A percentile compares a stretch with the other conserved stretches of the same genome.
phyloP scores from a whole-genome alignment of 768 basidiomycete genomes.

The Russula vinacea region DNA sequence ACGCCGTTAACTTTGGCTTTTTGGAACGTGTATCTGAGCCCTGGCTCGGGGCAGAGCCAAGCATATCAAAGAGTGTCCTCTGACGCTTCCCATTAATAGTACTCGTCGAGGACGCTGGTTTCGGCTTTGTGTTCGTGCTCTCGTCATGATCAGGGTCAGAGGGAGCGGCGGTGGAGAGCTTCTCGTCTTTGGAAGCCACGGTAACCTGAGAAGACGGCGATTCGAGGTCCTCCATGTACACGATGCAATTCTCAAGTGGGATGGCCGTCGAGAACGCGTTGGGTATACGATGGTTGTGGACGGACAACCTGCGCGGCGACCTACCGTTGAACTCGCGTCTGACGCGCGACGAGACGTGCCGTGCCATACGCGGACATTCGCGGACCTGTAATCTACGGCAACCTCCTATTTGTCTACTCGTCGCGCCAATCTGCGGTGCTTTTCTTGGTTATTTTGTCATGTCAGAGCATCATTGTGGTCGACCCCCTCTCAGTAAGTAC shows the following conservation, averaged over 20 bases:
- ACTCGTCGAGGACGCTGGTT: conserved; percentile 5
- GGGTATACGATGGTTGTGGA: background rate
- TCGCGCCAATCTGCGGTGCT: background rate
- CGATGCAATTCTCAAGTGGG: conserved; percentile 27
- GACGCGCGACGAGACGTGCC: conserved; percentile 11
- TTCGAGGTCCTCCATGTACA: conserved; percentile 40
- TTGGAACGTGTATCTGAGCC: conserved; percentile 42
- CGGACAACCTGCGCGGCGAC: background rate
- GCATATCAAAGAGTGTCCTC: conserved; percentile 64
- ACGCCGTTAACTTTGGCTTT: conserved; percentile 43
- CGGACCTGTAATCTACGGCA: conserved; percentile 23
- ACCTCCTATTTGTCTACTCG: background rate
- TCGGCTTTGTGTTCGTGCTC: conserved; percentile 16
- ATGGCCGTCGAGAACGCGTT: conserved; percentile 8
- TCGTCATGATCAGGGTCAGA: conserved; percentile 4
- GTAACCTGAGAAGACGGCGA: conserved; percentile 18
- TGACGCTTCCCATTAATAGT: conserved; percentile 47
- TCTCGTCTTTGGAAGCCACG: conserved; percentile 6
- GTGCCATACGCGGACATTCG: conserved; percentile 11
- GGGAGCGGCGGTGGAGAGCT: background rate
- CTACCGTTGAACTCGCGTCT: background rate
- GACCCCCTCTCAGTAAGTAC: too few species aligned
- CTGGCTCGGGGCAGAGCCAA: conserved; percentile 38
- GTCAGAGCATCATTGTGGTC: background rate
- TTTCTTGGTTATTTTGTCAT: background rate